A percentile compares a stretch with the other conserved stretches of the same genome.
These are phyloP conservation scores for Cladophialophora yegresii DNA, from an alignment of 2,329 filamentous ascomycete genomes.

Conservation along the genomic window DNA sequence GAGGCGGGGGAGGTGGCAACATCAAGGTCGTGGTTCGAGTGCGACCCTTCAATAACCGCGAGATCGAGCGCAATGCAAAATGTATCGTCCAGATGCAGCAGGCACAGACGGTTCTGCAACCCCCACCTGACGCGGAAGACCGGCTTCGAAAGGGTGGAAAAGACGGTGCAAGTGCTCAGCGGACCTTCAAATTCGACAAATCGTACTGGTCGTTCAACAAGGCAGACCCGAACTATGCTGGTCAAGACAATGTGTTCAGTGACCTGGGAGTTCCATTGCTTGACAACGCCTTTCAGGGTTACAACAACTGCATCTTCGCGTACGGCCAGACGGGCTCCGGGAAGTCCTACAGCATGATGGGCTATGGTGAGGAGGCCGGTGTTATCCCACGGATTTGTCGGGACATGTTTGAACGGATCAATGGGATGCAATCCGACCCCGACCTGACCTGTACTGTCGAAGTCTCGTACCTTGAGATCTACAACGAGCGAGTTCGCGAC, in stretches of 20 bases:
- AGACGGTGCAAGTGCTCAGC: slow-evolving; percentile 61
- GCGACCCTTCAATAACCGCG: slow-evolving; percentile 94
- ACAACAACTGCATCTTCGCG: slow-evolving; percentile 99
- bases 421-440: slow-evolving; percentile 68
- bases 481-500: slow-evolving; percentile 96
- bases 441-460: slow-evolving; percentile 88
- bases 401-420: slow-evolving; percentile 93
- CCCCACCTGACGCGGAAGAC: slow-evolving; percentile 64
- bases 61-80: slow-evolving; percentile 88
- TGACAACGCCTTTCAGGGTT: slow-evolving; percentile 97
- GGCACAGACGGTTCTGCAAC: slow-evolving; percentile 80
- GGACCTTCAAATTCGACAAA: slow-evolving; percentile 91
- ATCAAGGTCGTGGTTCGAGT: slow-evolving; percentile 99
- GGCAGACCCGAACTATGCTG: slow-evolving; percentile 77
- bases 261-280: slow-evolving; percentile 87
- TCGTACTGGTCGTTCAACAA: slow-evolving; percentile 98
- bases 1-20: slow-evolving; percentile 67
- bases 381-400: slow-evolving; percentile 97
- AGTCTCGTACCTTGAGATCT: slow-evolving; percentile 98
- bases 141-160: slow-evolving; percentile 53
- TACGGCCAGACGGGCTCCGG: slow-evolving; percentile 98
- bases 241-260: slow-evolving; percentile 82
- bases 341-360: slow-evolving; percentile 99
- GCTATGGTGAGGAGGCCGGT: slow-evolving; percentile 91
- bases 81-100: slow-evolving; percentile 97